Evolutionary conservation across 352 stramenopile genomes (phyloP).

Genomic region (Blastocystis sp.): DNA sequence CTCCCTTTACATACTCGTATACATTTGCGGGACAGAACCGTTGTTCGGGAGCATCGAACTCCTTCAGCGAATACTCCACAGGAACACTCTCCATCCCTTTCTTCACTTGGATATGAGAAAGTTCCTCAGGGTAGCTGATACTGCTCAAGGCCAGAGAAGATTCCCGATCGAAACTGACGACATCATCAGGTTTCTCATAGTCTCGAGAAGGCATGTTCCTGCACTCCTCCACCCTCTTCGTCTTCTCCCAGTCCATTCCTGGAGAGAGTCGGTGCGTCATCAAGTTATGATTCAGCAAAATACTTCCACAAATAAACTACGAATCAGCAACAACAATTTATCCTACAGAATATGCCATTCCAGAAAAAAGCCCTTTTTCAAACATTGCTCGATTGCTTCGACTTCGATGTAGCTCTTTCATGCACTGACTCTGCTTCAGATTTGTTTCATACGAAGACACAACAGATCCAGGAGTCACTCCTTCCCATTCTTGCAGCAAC

Average conservation of each 20-base stretch:
- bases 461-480: background rate
- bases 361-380: background rate
- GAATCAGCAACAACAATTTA: background rate
- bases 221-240: slow-evolving; percentile 77
- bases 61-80: slow-evolving; percentile 73
- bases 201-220: slow-evolving; percentile 71
- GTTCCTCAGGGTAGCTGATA: slow-evolving; percentile 93
- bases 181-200: slow-evolving; percentile 88
- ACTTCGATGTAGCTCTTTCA: background rate
- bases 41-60: slow-evolving; percentile 90
- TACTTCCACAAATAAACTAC: background rate
- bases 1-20: slow-evolving; percentile 92
- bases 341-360: background rate
- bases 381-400: slow-evolving; percentile 10
- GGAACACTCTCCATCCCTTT: slow-evolving; percentile 74
- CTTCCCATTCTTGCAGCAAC: slow-evolving; percentile 1
- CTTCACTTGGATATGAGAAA: slow-evolving; percentile 89
- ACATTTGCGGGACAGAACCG: slow-evolving; percentile 92
- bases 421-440: background rate
- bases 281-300: background rate
- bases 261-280: background rate
- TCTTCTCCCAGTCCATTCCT: slow-evolving; percentile 80
- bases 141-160: slow-evolving; percentile 64
- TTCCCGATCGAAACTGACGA: slow-evolving; percentile 73
- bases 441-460: background rate